Evolutionary conservation across 345 rosid species (phyloP).

Genomic region (Erysimum cheiranthoides): DNA sequence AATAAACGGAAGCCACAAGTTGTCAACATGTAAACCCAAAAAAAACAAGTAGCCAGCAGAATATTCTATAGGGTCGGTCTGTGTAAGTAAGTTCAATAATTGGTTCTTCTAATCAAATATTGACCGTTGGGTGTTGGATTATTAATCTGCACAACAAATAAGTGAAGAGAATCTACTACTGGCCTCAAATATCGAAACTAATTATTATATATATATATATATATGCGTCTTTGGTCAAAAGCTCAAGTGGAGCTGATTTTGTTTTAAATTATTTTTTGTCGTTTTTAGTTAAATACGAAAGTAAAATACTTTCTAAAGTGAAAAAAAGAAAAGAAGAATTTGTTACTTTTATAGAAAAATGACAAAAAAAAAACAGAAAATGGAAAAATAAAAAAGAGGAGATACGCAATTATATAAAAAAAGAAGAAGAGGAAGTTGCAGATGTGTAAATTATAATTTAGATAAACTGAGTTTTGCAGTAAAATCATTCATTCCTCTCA

Average conservation of each 20-base stretch:
- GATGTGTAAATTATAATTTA: not conserved
- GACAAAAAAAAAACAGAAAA: not conserved
- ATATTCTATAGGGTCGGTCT: not conserved
- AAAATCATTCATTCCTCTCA: constrained; percentile 9
- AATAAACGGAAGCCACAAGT: constrained; percentile 24
- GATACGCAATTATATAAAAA: constrained; percentile 7
- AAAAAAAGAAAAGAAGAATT: not conserved
- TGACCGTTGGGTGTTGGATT: constrained; percentile 14
- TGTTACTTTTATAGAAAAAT: not conserved
- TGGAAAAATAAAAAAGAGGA: not conserved
- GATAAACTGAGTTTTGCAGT: constrained; percentile 22
- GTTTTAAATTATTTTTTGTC: not conserved
- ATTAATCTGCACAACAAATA: not conserved
- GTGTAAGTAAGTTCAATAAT: not conserved
- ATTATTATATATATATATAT: too few relatives aligned
- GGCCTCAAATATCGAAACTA: constrained; percentile 20
- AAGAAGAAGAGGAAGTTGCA: constrained; percentile 8
- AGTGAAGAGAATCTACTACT: constrained; percentile 20
- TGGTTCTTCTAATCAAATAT: not conserved
- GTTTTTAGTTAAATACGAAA: not conserved
- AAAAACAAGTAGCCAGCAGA: not conserved
- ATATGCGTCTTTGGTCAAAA: constrained; percentile 28
- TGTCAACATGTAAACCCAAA: constrained; percentile 8
- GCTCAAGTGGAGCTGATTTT: constrained; percentile 28
- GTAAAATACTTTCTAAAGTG: constrained; percentile 2